Percentiles rank a stretch among this genome's conserved stretches.
phyloP scores from a whole-genome alignment of 1,284 basidiomycete genomes.

The Apiotrichum akiyoshidainum region DNA sequence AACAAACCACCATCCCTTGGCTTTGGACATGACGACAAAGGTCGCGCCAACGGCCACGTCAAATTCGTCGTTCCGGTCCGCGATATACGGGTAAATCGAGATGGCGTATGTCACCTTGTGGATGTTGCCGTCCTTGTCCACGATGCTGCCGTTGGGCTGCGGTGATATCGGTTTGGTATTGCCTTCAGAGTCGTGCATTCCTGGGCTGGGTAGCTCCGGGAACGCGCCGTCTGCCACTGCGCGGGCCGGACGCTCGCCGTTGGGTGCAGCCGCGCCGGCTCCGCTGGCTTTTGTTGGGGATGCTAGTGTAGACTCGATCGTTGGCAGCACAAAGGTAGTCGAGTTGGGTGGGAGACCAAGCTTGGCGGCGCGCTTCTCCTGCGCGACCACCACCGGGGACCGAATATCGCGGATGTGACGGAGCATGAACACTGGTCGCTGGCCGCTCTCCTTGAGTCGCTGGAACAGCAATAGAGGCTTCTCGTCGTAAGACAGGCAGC shows the following conservation, averaged over 20 bases:
- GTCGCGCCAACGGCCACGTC: constrained; percentile 91
- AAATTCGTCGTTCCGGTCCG: constrained; percentile 95
- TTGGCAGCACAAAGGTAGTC: constrained; percentile 30
- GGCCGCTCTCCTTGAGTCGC: constrained; percentile 92
- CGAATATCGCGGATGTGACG: constrained; percentile 93
- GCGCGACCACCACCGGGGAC: constrained; percentile 89
- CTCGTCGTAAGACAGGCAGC: constrained; percentile 96
- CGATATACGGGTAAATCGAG: constrained; percentile 69
- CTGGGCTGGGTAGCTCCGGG: constrained; percentile 46
- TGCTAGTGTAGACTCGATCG: constrained; percentile 30
- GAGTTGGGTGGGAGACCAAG: constrained; percentile 37
- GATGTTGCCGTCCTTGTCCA: constrained; percentile 42
- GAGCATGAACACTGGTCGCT: constrained; percentile 98
- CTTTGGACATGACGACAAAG: constrained; percentile 87
- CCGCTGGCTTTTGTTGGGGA: constrained; percentile 34
- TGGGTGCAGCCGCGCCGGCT: background rate
- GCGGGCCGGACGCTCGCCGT: constrained; percentile 10
- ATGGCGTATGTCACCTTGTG: constrained; percentile 52
- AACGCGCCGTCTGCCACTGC: constrained; percentile 37
- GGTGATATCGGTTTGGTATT: background rate
- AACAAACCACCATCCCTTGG: constrained; percentile 98
- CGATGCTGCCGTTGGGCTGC: constrained; percentile 24
- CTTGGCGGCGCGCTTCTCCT: constrained; percentile 76
- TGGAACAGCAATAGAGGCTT: constrained; percentile 96
- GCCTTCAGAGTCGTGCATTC: constrained; percentile 22